These are phyloP conservation scores for Ceratocystis colombiana DNA, from an alignment of 2,329 filamentous ascomycete genomes.

Conservation along the genomic window DNA sequence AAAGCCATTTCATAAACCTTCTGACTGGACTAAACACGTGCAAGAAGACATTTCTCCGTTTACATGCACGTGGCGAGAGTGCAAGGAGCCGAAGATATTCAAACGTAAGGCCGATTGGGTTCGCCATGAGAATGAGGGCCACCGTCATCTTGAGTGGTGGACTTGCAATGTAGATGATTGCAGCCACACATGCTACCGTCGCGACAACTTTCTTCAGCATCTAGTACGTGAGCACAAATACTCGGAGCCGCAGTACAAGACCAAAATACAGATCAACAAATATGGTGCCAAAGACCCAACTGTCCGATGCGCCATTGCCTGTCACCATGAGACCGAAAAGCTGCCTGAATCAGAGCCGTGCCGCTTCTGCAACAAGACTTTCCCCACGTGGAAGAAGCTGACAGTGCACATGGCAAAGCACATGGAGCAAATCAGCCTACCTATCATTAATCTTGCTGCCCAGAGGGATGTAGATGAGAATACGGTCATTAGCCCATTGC, in stretches of 20 bases:
- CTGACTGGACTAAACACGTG: slow-evolving; percentile 94
- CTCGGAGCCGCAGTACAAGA: slow-evolving; percentile 68
- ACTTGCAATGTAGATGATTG: slow-evolving; percentile 73
- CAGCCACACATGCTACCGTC: slow-evolving; percentile 69
- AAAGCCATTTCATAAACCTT: slow-evolving; percentile 81
- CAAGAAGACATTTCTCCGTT: slow-evolving; percentile 91
- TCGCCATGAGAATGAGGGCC: slow-evolving; percentile 82
- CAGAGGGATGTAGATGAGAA: slow-evolving; percentile 45
- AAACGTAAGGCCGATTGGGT: slow-evolving; percentile 96
- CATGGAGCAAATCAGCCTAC: slow-evolving; percentile 84
- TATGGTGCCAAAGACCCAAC: slow-evolving; percentile 51
- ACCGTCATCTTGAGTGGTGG: slow-evolving; percentile 87
- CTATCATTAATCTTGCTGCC: slow-evolving; percentile 55
- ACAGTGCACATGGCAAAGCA: slow-evolving; percentile 90
- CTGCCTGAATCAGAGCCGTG: slow-evolving; percentile 68
- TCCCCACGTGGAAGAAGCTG: slow-evolving; percentile 81
- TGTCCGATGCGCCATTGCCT: slow-evolving; percentile 68
- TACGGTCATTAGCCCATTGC: slow-evolving; percentile 58
- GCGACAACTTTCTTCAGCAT: slow-evolving; percentile 89
- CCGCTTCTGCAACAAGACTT: slow-evolving; percentile 73
- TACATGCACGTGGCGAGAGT: slow-evolving; percentile 78
- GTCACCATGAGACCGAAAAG: slow-evolving; percentile 57
- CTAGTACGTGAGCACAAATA: slow-evolving; percentile 86
- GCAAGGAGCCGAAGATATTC: slow-evolving; percentile 79
- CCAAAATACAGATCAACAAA: slow-evolving; percentile 56